Base-by-base conservation (phyloP, 2,329 filamentous ascomycete genomes). In the Neobulgaria alba region DNA sequence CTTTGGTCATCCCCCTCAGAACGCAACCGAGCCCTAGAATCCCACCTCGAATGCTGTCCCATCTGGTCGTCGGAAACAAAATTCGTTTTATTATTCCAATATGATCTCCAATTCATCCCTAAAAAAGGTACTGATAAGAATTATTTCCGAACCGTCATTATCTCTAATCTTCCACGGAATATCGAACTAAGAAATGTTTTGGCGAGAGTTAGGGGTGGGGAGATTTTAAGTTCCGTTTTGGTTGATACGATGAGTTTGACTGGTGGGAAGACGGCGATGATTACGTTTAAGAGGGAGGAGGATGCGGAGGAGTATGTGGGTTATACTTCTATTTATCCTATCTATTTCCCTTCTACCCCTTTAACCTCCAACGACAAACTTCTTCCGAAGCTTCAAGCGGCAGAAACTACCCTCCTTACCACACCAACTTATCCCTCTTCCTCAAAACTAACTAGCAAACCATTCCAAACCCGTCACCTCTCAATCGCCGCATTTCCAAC, bases 141-240 rank as follows among this genome's bases (percentile, higher is more conserved):
- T 19, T 44, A 35, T 9, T 21, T 43, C 4, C 51, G 55, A 3
- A 50, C 50, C 1, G 47, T 59, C 7, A 39, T 44, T 10, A 48
- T 59, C 10, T 29, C 33, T 3, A 49, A 50, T 32, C 37, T 59
- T 1, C 52, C 55, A 1, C 8, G 19, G 2, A 34, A 39, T 10
- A 48, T 51, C 8, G n/a, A 46, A 4, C 33, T 55, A 4, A 30
- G 49, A 10, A 52, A 57, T 34, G 45, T 59, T 2, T 31, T 59
- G 10, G 38, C 36, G 1, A 37, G 49, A 9, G 49, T 57, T 20
- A 21, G 53, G 26, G 54, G 53, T 7, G 56, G 55, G 2, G 41
- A 49, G 19, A 31, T 59, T 2, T 14, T 52, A 3, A 35, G 35
- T 32, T 41, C 49, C n/a, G 19, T 32, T 7, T 14, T 56, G 18